These are phyloP conservation scores for Backusella australiensis DNA, from an alignment of 192 early-diverging fungal species.

Conservation along the genomic window DNA sequence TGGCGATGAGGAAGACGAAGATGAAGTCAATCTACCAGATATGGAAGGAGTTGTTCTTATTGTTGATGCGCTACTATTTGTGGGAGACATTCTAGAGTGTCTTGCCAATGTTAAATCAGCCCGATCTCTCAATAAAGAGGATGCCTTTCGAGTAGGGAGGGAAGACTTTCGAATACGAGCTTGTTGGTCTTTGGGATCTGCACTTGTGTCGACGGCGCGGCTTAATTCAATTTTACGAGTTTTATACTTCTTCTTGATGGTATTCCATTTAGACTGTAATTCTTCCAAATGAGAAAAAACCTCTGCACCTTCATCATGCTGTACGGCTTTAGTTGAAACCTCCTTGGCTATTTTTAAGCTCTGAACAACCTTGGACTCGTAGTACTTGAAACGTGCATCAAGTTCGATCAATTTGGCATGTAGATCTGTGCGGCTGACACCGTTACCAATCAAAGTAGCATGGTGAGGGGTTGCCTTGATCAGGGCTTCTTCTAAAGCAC, in stretches of 20 bases:
- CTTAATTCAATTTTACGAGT: slow-evolving; percentile 12
- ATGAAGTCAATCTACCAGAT: slow-evolving; percentile 1
- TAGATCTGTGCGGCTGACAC: slow-evolving; percentile 31
- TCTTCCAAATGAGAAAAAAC: neutral
- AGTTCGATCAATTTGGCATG: slow-evolving; percentile 40
- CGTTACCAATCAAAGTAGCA: slow-evolving; percentile 19
- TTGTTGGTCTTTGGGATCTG: slow-evolving; percentile 9
- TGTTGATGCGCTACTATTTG: slow-evolving; percentile 1
- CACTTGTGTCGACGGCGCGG: slow-evolving; percentile 3
- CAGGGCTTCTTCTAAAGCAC: slow-evolving; percentile 36
- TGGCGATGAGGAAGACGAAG: neutral
- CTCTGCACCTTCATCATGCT: neutral
- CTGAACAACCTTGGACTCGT: slow-evolving; percentile 15
- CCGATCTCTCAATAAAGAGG: slow-evolving; percentile 18
- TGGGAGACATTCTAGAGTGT: neutral
- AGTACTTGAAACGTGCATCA: slow-evolving; percentile 42
- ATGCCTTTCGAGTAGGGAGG: slow-evolving; percentile 27
- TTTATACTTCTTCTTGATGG: slow-evolving; percentile 10
- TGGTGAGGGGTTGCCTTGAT: slow-evolving; percentile 19
- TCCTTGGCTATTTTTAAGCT: slow-evolving; percentile 5
- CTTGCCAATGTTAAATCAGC: slow-evolving; percentile 6
- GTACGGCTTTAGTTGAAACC: neutral
- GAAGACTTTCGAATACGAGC: slow-evolving; percentile 25
- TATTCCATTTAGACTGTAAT: slow-evolving; percentile 8
- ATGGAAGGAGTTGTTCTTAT: neutral